Percentiles rank a stretch among this genome's conserved stretches.
phyloP scores from a whole-genome alignment of 345 rosid species.

The Xanthoceras sorbifolium region DNA sequence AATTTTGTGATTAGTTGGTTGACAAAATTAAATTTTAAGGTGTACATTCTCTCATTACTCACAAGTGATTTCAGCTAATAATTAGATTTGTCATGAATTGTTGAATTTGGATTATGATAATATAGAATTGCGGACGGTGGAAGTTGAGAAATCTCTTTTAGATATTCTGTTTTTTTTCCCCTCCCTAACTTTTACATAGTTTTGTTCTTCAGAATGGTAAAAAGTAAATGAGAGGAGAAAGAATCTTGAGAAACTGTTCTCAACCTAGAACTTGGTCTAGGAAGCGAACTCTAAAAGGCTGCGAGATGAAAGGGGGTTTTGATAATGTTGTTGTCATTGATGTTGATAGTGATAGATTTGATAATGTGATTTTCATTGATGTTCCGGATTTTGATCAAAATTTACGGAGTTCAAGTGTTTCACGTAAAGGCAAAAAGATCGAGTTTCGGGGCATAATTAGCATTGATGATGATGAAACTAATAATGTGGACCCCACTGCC shows the following conservation, averaged over 20 bases:
- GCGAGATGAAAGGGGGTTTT: slow-evolving; percentile 32
- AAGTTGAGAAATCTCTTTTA: background rate
- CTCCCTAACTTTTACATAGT: slow-evolving; percentile 16
- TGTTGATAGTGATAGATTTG: slow-evolving; percentile 52
- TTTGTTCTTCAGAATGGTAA: background rate
- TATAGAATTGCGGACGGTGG: background rate
- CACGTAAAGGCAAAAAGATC: slow-evolving; percentile 31
- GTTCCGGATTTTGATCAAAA: slow-evolving; percentile 46
- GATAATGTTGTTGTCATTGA: slow-evolving; percentile 65
- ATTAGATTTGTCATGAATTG: background rate
- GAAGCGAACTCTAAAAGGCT: slow-evolving; percentile 41
- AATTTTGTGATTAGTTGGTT: background rate
- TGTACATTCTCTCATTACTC: background rate
- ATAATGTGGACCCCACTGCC: slow-evolving; percentile 27
- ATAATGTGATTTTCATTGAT: slow-evolving; percentile 63
- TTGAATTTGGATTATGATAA: background rate
- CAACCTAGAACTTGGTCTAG: slow-evolving; percentile 39
- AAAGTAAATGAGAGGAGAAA: slow-evolving; percentile 40
- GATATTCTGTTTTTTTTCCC: slow-evolving; percentile 8
- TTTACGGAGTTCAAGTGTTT: slow-evolving; percentile 36
- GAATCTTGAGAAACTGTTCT: slow-evolving; percentile 43
- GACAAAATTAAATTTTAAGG: background rate
- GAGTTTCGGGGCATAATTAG: slow-evolving; percentile 48
- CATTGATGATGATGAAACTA: slow-evolving; percentile 63
- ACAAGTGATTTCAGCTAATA: background rate